Evolutionary conservation across 2,329 filamentous ascomycete species (phyloP), one percentile per base, ranked within the genome.

Genomic region (Hymenoscyphus infarciens): DNA sequence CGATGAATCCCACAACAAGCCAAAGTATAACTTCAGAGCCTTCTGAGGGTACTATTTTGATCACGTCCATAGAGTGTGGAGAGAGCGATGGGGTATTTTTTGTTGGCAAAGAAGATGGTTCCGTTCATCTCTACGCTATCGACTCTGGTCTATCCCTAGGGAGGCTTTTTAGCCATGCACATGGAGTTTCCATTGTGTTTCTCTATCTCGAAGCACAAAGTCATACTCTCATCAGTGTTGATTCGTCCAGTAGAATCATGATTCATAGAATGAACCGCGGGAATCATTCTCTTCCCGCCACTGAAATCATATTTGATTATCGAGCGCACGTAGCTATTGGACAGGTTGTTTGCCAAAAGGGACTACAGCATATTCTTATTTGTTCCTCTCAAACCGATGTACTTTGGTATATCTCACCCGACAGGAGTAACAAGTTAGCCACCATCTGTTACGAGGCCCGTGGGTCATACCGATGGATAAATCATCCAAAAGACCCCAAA

Each of bases 161-260:
- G 0, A 57, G 64, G 19, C 61, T 74, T 8, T 74, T 69, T 54
- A 57, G 61, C 8, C 73, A 74, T 68, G 62, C 57, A 2, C 35
- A 57, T 27, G 64, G 66, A 75, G 54, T 69, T 69, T n/a, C 63
- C 74, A 45, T 61, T 76, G 27, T 57, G 63, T 5, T 75, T 70
- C 71, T 70, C 68, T 62, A 45, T 65, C 8, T 33, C 59, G 11
- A 68, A 45, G 29, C 7, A 4, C 38, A 27, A 5, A 57, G 56
- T 52, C 62, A 69, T n/a, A 61, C 70, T 5, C 61, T 77, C 5
- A 71, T 63, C 38, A 68, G 63, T 58, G 61, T 74, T 53, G 73
- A 74, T 62, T 60, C 64, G 11, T 73, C 71, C 8, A 74, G 73
- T 60, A 29, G 19, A 13, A 64, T 68, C 15, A 33, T 63, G 29